A percentile compares a stretch with the other conserved stretches of the same genome.
These are phyloP conservation scores for Calonectria pteridis DNA, from an alignment of 2,329 filamentous ascomycete genomes.

Conservation along the genomic window DNA sequence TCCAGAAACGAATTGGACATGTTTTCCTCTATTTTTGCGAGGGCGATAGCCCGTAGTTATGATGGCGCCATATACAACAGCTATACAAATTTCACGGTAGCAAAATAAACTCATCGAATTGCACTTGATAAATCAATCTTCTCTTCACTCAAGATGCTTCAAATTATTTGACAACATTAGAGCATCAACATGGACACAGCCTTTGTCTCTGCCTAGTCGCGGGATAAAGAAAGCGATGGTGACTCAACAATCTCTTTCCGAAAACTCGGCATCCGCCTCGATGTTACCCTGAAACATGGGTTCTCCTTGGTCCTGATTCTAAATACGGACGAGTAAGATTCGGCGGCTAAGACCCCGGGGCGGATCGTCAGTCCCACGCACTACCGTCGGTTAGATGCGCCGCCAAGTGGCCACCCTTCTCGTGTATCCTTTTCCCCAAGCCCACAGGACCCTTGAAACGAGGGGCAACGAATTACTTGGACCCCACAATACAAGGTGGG, in stretches of 20 bases:
- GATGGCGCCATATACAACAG: neutral
- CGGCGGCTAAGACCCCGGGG: neutral
- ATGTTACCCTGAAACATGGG: neutral
- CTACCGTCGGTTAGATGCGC: neutral
- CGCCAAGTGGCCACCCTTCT: neutral
- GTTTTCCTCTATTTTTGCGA: neutral
- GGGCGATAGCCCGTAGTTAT: neutral
- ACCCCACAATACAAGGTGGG: neutral
- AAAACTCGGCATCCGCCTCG: neutral
- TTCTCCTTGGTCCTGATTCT: neutral
- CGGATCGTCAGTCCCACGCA: neutral
- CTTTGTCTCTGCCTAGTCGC: neutral
- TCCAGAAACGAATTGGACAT: neutral
- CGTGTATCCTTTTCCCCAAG: slow-evolving; percentile 10
- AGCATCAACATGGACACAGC: neutral
- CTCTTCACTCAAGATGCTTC: neutral
- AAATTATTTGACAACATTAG: neutral
- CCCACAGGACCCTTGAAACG: neutral
- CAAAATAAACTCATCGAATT: neutral
- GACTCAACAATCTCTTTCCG: neutral
- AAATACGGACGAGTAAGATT: neutral
- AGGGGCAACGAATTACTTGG: neutral
- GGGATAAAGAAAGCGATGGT: neutral
- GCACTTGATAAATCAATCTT: neutral
- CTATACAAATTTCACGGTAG: neutral